Percentiles rank a stretch among this genome's conserved stretches.
phyloP scores from a whole-genome alignment of 306 rosid genomes.

The Lathyrus aphaca region DNA sequence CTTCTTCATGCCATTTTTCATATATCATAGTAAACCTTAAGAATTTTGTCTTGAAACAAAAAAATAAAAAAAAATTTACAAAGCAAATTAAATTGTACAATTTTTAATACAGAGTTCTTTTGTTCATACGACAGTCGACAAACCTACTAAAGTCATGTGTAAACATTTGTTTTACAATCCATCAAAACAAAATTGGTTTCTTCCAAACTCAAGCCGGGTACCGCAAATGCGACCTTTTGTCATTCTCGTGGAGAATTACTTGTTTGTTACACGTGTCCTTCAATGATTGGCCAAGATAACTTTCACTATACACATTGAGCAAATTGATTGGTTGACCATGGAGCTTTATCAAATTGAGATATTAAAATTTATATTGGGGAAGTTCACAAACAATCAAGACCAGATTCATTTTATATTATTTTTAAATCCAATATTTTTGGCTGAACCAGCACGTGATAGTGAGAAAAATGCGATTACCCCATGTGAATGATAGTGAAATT shows the following conservation, averaged over 20 bases:
- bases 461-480: not conserved
- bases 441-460: conserved; percentile 5
- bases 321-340: conserved; percentile 22
- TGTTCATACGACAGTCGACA: too few relatives aligned
- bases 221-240: not conserved
- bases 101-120: too few relatives aligned
- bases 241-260: not conserved
- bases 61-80: too few relatives aligned
- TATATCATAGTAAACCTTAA: too few relatives aligned
- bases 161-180: too few relatives aligned
- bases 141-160: too few relatives aligned
- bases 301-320: not conserved
- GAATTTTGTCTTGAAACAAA: too few relatives aligned
- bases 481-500: not conserved
- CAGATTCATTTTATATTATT: not conserved
- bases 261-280: not conserved
- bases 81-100: too few relatives aligned
- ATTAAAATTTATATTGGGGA: conserved; percentile 5
- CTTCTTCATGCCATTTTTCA: too few relatives aligned
- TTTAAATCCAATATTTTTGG: not conserved
- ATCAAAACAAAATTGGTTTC: not conserved
- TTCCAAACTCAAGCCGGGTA: not conserved
- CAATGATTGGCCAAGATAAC: not conserved
- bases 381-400: conserved; percentile 6
- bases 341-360: not conserved